Conservation (phyloP, 371 early-diverging fungal species). For the Haplosporangium sp. region DNA sequence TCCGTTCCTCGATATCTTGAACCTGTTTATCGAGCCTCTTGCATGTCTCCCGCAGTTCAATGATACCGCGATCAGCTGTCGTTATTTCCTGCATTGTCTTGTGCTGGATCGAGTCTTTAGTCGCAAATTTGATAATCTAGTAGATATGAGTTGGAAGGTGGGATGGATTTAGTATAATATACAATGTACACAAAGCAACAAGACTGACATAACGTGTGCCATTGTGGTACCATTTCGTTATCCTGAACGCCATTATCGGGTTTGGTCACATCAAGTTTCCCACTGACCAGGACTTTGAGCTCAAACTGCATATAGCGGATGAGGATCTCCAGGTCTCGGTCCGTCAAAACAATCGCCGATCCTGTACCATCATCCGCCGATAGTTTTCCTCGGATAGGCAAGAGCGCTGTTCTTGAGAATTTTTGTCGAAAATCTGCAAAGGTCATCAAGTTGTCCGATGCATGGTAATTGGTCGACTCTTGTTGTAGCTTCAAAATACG, state of each 20-base stretch:
- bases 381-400: constrained; percentile 30
- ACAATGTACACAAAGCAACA: not conserved
- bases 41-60: constrained; percentile 38
- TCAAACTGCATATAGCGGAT: constrained; percentile 47
- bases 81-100: constrained; percentile 37
- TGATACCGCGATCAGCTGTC: constrained; percentile 35
- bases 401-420: constrained; percentile 43
- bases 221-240: constrained; percentile 29
- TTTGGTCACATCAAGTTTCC: constrained; percentile 26
- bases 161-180: not conserved
- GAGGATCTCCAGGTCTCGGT: constrained; percentile 44
- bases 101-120: constrained; percentile 27
- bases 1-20: constrained; percentile 36
- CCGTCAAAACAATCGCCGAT: constrained; percentile 34
- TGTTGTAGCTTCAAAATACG: constrained; percentile 39
- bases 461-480: constrained; percentile 25
- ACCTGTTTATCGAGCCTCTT: constrained; percentile 35
- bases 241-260: constrained; percentile 29
- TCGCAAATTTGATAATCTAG: constrained; percentile 47
- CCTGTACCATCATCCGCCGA: constrained; percentile 18
- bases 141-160: not conserved
- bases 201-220: not conserved
- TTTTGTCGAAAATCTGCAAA: constrained; percentile 51
- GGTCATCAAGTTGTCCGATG: constrained; percentile 50
- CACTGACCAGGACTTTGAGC: constrained; percentile 31